Evolutionary conservation across 768 basidiomycete species (phyloP), one percentile per base, ranked within the genome.

Genomic region (Coprinopsis sp.): DNA sequence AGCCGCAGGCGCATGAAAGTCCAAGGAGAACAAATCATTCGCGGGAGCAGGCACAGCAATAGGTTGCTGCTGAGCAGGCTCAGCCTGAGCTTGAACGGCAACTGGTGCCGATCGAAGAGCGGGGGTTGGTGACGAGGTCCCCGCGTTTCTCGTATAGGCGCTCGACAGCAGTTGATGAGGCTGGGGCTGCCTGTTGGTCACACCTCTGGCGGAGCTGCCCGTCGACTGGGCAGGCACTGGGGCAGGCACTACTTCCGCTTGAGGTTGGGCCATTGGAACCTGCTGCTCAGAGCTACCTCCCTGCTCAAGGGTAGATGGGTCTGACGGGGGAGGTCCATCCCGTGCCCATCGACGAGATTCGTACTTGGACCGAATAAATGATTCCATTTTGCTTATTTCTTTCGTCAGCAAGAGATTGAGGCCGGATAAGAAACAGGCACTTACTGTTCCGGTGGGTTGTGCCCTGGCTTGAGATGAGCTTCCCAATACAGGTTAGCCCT

Each of bases 401-500:
- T 23, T 33, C 33, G 7, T 11, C 22, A 33, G 47, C 30, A 23
- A 5, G 36, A 8, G 12, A 24, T 12, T 5, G n/a, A 24, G n/a
- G 13, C 6, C 14, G 6, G 8, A 8, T 1, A 18, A 24, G 22
- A 14, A 3, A 18, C 4, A 24, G 23, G 24, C 22, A 77, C 91
- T 59, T 57, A 97, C 94, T 97, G 95, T 54, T 99, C 95, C 4
- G 90, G 87, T 29, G 95, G 94, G 18, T 87, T 55, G 62, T 99
- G 95, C 0, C 95, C 95, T 14, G 80, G 66, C 63, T 91, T 94
- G 46, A 98, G 71, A 68, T 96, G 94, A 3, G 90, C 87, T 62
- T 99, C 95, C 95, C 95, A 99, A 68, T 97, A 98, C 4, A 88
- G 56, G 67, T 99, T 99, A 6, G 92, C 95, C 6, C 83, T 82